Conservation (phyloP, 805 yeast genomes). For the Cyberlindnera lachancei region DNA sequence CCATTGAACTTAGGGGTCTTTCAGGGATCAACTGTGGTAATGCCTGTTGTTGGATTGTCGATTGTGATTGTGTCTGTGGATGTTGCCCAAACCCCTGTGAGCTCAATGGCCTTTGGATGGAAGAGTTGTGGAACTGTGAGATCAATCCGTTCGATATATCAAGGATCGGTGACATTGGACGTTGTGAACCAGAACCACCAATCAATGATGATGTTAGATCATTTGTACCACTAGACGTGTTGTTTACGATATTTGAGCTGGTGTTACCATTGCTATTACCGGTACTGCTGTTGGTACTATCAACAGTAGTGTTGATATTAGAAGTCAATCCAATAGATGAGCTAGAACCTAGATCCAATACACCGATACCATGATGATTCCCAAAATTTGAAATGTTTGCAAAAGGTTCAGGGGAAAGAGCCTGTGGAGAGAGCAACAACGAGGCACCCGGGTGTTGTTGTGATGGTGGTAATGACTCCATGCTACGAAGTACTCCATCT, state of each 20-base stretch:
- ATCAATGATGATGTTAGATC: no score
- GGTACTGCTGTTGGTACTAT: no score
- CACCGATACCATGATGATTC: no score
- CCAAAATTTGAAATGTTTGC: conserved; percentile 2
- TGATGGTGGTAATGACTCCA: conserved; percentile 6
- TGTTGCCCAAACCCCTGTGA: conserved; percentile 19
- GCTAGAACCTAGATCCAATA: no score
- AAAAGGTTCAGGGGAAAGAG: conserved; percentile 6
- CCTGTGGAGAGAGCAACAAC: conserved; percentile 27
- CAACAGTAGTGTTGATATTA: conserved; percentile 3
- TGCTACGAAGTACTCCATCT: conserved; percentile 8
- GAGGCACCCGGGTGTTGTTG: conserved; percentile 37
- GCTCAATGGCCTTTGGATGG: conserved; percentile 20
- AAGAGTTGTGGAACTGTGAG: conserved; percentile 8
- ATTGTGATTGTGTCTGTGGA: not conserved
- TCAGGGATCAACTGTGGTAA: conserved; percentile 16
- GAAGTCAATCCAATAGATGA: conserved; percentile 9
- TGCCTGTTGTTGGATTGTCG: not conserved
- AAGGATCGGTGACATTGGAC: conserved; percentile 21
- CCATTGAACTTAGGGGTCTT: conserved; percentile 24
- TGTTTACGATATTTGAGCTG: no score
- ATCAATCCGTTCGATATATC: conserved; percentile 10
- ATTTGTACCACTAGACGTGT: no score
- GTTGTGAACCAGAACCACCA: no score
- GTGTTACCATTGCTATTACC: no score